phyloP scores from a whole-genome alignment of 2,329 filamentous ascomycete genomes.

The Cladosporium sp. region DNA sequence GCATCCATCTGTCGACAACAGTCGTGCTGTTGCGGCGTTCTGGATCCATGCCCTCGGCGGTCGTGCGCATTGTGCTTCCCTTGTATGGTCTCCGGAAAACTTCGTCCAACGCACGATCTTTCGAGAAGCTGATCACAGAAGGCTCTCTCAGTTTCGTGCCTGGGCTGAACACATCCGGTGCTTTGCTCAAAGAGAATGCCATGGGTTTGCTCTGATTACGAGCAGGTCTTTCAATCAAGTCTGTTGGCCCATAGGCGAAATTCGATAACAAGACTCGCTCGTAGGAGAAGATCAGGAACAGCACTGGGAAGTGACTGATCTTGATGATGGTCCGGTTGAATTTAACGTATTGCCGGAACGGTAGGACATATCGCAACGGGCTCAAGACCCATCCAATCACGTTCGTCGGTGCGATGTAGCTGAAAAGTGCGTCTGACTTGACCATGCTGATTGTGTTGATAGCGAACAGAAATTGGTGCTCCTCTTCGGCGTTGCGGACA shows the following conservation, averaged over 20 bases:
- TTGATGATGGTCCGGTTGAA: constrained; percentile 92
- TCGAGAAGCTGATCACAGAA: constrained; percentile 82
- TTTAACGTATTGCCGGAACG: constrained; percentile 75
- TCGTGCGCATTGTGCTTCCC: constrained; percentile 58
- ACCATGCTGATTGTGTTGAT: constrained; percentile 98
- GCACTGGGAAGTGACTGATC: constrained; percentile 78
- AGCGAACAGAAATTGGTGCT: constrained; percentile 88
- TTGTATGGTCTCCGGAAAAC: constrained; percentile 71
- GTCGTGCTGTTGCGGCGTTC: constrained; percentile 72
- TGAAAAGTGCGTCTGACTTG: constrained; percentile 95
- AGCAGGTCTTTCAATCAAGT: constrained; percentile 69
- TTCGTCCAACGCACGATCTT: constrained; percentile 85
- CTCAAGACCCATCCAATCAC: constrained; percentile 87
- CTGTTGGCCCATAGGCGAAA: constrained; percentile 74
- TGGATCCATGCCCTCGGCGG: constrained; percentile 34
- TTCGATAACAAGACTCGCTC: constrained; percentile 75
- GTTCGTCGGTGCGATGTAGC: constrained; percentile 87
- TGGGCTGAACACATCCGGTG: constrained; percentile 65
- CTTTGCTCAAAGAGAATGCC: constrained; percentile 29
- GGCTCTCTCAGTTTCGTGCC: constrained; percentile 64
- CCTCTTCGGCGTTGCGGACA: constrained; percentile 87
- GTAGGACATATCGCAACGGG: constrained; percentile 74
- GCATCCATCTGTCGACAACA: constrained; percentile 89
- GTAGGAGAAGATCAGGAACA: constrained; percentile 84
- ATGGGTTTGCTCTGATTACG: constrained; percentile 25